Percentiles rank a stretch among this genome's conserved stretches.
phyloP scores from a whole-genome alignment of 192 early-diverging fungal species.

The Chytriomyces confervae region DNA sequence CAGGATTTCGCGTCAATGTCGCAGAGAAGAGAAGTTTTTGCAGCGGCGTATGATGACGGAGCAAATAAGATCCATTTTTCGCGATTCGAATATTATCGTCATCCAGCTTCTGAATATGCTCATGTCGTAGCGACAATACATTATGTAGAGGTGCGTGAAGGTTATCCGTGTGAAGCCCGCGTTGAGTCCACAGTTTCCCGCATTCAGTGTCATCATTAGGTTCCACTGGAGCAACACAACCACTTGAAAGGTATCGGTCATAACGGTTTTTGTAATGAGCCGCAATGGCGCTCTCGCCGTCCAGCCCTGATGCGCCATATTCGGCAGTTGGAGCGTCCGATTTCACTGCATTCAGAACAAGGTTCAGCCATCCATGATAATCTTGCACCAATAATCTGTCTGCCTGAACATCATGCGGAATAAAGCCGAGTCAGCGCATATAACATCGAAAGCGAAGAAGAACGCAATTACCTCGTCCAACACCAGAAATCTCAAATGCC shows the following conservation, averaged over 20 bases:
- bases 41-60: constrained; percentile 53
- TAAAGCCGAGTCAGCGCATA: background rate
- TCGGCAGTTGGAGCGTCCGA: constrained; percentile 1
- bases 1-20: constrained; percentile 91
- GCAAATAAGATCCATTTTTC: background rate
- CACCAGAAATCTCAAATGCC: constrained; percentile 89
- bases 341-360: constrained; percentile 65
- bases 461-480: constrained; percentile 75
- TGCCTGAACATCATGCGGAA: constrained; percentile 48
- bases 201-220: background rate
- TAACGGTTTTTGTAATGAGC: constrained; percentile 22
- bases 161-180: constrained; percentile 17
- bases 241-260: constrained; percentile 24
- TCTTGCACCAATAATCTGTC: constrained; percentile 91
- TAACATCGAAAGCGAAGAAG: background rate
- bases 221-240: background rate
- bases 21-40: constrained; percentile 97
- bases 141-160: constrained; percentile 39
- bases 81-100: background rate
- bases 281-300: constrained; percentile 11
- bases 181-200: constrained; percentile 9
- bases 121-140: constrained; percentile 31
- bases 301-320: background rate
- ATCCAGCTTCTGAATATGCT: constrained; percentile 23
- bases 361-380: constrained; percentile 89